phyloP scores from a whole-genome alignment of 345 rosid species.

The Gossypium mustelinum region DNA sequence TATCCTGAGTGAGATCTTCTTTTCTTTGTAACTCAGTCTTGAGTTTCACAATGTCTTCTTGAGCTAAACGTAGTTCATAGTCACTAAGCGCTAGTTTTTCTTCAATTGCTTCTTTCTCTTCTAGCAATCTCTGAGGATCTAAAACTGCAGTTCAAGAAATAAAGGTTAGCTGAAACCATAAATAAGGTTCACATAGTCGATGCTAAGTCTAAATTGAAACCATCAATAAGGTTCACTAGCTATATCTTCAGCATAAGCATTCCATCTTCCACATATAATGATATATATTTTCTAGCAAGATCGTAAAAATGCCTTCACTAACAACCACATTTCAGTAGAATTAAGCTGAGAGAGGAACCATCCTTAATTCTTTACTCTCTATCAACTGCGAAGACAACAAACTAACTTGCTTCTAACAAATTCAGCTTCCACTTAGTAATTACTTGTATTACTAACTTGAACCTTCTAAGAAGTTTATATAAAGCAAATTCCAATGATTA shows the following conservation, averaged over 20 bases:
- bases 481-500: background rate
- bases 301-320: background rate
- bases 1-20: constrained; percentile 38
- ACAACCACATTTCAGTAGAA: background rate
- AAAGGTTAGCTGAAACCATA: constrained; percentile 16
- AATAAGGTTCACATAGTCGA: constrained; percentile 13
- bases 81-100: constrained; percentile 82
- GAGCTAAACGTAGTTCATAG: constrained; percentile 83
- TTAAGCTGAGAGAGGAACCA: background rate
- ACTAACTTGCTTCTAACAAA: background rate
- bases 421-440: background rate
- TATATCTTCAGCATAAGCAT: background rate
- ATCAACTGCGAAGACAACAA: background rate
- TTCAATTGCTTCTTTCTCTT: constrained; percentile 75
- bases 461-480: background rate
- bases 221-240: constrained; percentile 8
- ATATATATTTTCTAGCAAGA: background rate
- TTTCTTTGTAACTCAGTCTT: constrained; percentile 69
- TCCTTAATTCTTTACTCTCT: background rate
- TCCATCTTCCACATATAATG: background rate
- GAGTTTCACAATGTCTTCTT: constrained; percentile 79
- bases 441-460: background rate
- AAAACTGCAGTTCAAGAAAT: constrained; percentile 53
- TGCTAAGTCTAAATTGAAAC: background rate
- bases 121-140: constrained; percentile 87